phyloP scores from a whole-genome alignment of 257 asterid species.

The Fraxinus pennsylvanica region DNA sequence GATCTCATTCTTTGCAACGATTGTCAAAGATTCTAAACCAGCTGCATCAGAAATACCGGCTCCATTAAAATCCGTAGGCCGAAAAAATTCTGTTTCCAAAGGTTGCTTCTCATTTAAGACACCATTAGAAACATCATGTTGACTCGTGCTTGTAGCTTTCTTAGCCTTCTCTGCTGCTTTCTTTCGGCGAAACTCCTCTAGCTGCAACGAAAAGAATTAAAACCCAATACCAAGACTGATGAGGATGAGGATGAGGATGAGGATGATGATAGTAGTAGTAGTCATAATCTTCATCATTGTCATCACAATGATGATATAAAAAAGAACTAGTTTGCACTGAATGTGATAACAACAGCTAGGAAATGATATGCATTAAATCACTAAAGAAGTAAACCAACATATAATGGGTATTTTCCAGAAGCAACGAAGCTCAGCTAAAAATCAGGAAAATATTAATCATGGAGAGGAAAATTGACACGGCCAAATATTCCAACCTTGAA shows the following conservation, averaged over 20 bases:
- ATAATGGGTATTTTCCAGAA: neutral
- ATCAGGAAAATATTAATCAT: neutral
- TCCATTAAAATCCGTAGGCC: slow-evolving; percentile 47
- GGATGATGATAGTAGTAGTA: neutral
- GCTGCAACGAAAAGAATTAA: slow-evolving; percentile 42
- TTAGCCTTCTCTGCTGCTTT: slow-evolving; percentile 81
- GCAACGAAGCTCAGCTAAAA: neutral
- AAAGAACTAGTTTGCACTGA: neutral
- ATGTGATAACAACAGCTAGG: neutral
- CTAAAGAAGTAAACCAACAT: neutral
- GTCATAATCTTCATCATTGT: neutral
- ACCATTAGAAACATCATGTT: slow-evolving; percentile 46
- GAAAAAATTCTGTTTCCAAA: slow-evolving; percentile 45
- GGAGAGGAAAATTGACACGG: slow-evolving; percentile 1
- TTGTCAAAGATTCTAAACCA: slow-evolving; percentile 32
- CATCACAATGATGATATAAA: neutral
- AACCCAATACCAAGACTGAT: slow-evolving; percentile 7
- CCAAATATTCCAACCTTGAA: neutral
- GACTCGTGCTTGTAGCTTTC: slow-evolving; percentile 45
- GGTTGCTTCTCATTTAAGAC: slow-evolving; percentile 41
- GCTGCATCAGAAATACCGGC: slow-evolving; percentile 58
- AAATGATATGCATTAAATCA: neutral
- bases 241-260: neutral
- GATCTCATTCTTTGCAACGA: slow-evolving; percentile 34
- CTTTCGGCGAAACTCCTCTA: slow-evolving; percentile 88